Evolutionary conservation across 495 filamentous ascomycete genomes (phyloP).

Genomic region (Neurospora sp.): DNA sequence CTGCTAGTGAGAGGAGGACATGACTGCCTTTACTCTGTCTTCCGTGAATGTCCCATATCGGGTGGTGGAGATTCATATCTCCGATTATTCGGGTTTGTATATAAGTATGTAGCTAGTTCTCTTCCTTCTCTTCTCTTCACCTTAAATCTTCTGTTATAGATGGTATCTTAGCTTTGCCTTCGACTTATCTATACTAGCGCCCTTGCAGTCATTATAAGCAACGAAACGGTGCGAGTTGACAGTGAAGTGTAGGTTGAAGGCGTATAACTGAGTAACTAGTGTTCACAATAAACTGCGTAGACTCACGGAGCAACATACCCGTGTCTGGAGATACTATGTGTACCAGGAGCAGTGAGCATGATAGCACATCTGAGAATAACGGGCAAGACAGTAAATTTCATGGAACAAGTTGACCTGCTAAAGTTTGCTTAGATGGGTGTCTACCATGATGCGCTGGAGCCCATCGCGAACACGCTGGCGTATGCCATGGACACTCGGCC

Average conservation of each 20-base stretch:
- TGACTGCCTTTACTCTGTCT: too few relatives aligned
- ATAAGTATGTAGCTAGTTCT: too few relatives aligned
- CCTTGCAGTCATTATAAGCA: neutral
- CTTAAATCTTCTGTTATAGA: too few relatives aligned
- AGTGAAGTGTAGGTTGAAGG: neutral
- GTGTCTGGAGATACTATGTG: neutral
- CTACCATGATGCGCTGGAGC: constrained; percentile 31
- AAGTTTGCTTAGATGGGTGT: constrained; percentile 7
- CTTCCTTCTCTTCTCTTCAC: too few relatives aligned
- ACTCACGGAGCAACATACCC: neutral
- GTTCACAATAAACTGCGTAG: neutral
- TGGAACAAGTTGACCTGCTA: neutral
- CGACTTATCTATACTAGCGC: too few relatives aligned
- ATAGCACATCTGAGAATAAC: neutral
- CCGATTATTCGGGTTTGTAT: too few relatives aligned
- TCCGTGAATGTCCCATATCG: too few relatives aligned
- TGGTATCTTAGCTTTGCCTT: too few relatives aligned
- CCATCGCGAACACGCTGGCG: constrained; percentile 39
- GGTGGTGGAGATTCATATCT: too few relatives aligned
- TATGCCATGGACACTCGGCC: constrained; percentile 56
- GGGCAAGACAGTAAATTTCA: neutral
- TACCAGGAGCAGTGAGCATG: neutral
- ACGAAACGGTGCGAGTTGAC: neutral
- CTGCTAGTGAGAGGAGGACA: too few relatives aligned
- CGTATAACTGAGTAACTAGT: neutral